phyloP scores from a whole-genome alignment of 164 flowering plant genomes.

The Kalanchoe fedtschenkoi region DNA sequence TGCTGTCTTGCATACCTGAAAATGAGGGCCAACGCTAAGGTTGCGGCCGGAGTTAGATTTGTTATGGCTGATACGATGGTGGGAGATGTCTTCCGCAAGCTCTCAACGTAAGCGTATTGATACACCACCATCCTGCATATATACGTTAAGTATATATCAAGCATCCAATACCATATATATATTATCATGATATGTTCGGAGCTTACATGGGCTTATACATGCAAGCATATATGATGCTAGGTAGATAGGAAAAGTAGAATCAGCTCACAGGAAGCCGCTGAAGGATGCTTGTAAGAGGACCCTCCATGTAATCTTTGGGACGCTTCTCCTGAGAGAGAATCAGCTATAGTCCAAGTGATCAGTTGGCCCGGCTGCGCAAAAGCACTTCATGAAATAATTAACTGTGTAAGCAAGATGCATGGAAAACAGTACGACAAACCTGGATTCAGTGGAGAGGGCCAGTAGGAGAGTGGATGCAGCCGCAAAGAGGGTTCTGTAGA shows the following conservation, averaged over 20 bases:
- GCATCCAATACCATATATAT: background rate
- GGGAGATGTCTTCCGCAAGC: slow-evolving; percentile 41
- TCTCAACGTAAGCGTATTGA: slow-evolving; percentile 36
- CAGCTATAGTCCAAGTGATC: too few species aligned
- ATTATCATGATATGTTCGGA: background rate
- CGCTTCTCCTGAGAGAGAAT: too few species aligned
- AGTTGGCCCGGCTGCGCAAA: too few species aligned
- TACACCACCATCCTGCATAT: slow-evolving; percentile 36
- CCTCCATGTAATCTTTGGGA: too few species aligned
- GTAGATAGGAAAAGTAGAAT: too few species aligned
- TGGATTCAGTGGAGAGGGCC: slow-evolving; percentile 45
- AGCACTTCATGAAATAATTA: too few species aligned
- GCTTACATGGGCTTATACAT: background rate
- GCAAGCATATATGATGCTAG: too few species aligned
- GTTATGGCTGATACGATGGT: slow-evolving; percentile 49
- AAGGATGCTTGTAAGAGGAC: too few species aligned
- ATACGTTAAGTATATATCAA: background rate
- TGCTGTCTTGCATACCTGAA: slow-evolving; percentile 22
- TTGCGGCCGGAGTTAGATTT: slow-evolving; percentile 51
- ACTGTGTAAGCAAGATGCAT: too few species aligned
- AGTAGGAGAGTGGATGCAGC: slow-evolving; percentile 38
- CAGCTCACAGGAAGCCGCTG: too few species aligned
- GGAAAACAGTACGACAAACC: too few species aligned
- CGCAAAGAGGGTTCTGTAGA: slow-evolving; percentile 50
- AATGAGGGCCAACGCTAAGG: slow-evolving; percentile 42